Conservation (phyloP, 306 rosid genomes). For the Cucurbita moschata region DNA sequence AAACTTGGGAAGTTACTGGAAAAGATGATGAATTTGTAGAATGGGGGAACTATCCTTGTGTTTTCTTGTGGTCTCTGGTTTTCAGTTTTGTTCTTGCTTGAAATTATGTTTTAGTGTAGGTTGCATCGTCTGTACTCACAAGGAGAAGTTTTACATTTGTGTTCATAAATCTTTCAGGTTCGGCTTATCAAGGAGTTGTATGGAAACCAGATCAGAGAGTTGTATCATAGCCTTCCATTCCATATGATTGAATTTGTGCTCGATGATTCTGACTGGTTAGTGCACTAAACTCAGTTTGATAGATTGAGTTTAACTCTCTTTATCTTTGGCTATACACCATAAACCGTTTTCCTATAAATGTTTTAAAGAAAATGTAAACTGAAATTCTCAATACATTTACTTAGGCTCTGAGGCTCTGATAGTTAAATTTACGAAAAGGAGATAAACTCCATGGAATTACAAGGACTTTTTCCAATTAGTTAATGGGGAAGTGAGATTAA, state of each 20-base stretch:
- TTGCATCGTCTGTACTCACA: not conserved
- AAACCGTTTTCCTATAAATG: not conserved
- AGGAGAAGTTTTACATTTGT: not conserved
- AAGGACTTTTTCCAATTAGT: no score
- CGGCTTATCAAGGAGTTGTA: constrained; percentile 85
- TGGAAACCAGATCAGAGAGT: constrained; percentile 73
- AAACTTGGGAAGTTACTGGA: not conserved
- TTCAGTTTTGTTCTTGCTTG: not conserved
- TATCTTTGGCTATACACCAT: not conserved
- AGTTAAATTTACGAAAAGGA: no score
- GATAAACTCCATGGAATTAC: no score
- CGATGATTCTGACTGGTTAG: constrained; percentile 75
- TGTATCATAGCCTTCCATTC: constrained; percentile 77
- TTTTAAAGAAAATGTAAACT: not conserved
- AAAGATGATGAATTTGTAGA: not conserved
- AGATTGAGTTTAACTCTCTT: not conserved
- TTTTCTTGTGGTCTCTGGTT: not conserved
- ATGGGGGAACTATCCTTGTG: not conserved
- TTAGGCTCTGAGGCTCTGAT: no score
- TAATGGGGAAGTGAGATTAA: no score
- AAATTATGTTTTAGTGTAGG: not conserved
- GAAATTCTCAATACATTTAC: not conserved
- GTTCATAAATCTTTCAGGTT: constrained; percentile 39
- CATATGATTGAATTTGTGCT: constrained; percentile 53
- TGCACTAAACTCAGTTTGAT: constrained; percentile 5